A percentile compares a stretch with the other conserved stretches of the same genome.
Evolutionary conservation across 139 green algal genomes (phyloP).

Genomic region (Picochlorum sp.): DNA sequence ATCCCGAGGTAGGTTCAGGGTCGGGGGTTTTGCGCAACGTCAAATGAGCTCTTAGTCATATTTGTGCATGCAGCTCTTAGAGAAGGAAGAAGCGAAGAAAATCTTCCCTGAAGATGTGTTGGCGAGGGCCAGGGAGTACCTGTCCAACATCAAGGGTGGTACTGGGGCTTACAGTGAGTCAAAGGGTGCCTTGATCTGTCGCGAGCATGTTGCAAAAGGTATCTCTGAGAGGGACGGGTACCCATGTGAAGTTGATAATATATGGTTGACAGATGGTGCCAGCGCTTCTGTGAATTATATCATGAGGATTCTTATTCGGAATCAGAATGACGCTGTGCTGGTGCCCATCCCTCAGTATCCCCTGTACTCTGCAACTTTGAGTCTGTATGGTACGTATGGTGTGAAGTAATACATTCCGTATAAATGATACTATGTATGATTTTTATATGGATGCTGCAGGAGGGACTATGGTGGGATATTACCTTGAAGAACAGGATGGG

Average conservation of each 20-base stretch:
- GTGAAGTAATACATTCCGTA: background rate
- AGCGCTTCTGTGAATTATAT: conserved; percentile 60
- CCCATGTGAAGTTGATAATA: conserved; percentile 53
- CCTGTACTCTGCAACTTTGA: conserved; percentile 72
- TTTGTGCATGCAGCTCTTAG: conserved; percentile 47
- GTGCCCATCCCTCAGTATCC: conserved; percentile 80
- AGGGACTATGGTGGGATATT: conserved; percentile 80
- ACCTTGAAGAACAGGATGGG: conserved; percentile 67
- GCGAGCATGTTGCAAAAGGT: conserved; percentile 53
- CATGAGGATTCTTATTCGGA: conserved; percentile 56
- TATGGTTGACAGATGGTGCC: conserved; percentile 82
- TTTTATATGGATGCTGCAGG: conserved; percentile 4
- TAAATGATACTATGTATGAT: no score
- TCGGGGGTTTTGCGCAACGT: background rate
- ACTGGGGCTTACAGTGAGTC: conserved; percentile 83
- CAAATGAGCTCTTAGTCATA: background rate
- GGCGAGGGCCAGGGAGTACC: conserved; percentile 57
- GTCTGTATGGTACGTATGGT: conserved; percentile 50
- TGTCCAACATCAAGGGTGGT: conserved; percentile 59
- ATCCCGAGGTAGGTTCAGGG: conserved; percentile 48
- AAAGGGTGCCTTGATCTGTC: conserved; percentile 54
- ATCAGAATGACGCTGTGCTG: conserved; percentile 36
- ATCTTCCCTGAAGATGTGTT: conserved; percentile 42
- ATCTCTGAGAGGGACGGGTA: conserved; percentile 66
- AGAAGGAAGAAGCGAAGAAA: conserved; percentile 14